Conservation (phyloP, 257 asterid genomes). For the Eustoma russellianum region DNA sequence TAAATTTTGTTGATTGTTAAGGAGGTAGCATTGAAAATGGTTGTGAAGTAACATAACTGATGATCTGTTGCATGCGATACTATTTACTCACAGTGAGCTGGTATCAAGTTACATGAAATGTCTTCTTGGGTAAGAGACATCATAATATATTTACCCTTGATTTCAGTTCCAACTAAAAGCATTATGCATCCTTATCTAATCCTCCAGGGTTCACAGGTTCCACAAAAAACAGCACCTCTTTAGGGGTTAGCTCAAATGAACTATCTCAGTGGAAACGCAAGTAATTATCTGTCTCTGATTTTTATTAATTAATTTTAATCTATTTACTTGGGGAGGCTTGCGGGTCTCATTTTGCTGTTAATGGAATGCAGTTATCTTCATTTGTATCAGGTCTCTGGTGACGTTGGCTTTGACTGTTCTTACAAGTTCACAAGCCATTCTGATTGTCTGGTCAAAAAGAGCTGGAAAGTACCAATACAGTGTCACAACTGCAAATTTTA, state of each 20-base stretch:
- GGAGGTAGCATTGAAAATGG: no score
- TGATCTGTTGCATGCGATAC: no score
- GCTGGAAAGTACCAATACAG: constrained; percentile 98
- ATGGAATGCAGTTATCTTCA: constrained; percentile 2
- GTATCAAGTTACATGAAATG: no score
- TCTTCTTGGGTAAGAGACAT: no score
- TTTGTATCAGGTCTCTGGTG: constrained; percentile 57
- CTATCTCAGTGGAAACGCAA: constrained; percentile 81
- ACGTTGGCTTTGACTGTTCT: constrained; percentile 81
- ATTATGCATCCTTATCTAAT: no score
- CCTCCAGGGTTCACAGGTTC: constrained; percentile 30
- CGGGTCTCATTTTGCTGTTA: constrained; percentile 4
- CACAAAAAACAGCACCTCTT: constrained; percentile 20
- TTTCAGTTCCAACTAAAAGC: no score
- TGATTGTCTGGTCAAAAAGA: constrained; percentile 98
- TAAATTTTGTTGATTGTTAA: no score
- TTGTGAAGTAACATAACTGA: no score
- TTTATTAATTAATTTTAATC: not conserved
- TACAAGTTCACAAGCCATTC: constrained; percentile 98
- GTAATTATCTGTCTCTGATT: constrained; percentile 21
- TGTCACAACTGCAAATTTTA: constrained; percentile 93
- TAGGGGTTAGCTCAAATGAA: constrained; percentile 40
- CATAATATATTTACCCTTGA: no score
- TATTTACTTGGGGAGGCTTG: not conserved
- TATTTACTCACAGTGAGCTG: no score